Evolutionary conservation across 106 monocot species (phyloP).

Genomic region (Allium cepa): DNA sequence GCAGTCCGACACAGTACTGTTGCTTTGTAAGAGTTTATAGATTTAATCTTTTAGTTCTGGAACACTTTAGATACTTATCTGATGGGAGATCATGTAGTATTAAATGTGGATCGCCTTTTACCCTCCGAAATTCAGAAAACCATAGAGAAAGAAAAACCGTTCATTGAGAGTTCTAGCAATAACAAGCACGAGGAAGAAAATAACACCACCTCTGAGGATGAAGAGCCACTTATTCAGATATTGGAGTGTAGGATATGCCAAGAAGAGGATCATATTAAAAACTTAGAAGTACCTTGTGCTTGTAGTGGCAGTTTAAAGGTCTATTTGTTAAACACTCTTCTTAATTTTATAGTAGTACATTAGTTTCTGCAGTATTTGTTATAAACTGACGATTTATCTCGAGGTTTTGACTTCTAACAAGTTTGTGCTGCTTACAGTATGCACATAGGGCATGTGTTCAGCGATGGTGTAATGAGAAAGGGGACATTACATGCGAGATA

Average conservation of each 20-base stretch:
- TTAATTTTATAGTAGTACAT: background rate
- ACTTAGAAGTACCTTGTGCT: conserved; percentile 79
- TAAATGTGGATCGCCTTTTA: conserved; percentile 6
- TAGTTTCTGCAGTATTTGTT: too few relatives aligned
- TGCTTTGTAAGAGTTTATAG: background rate
- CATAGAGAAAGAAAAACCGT: too few relatives aligned
- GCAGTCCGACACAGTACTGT: too few relatives aligned
- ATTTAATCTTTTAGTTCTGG: too few relatives aligned
- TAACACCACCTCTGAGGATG: conserved; percentile 27
- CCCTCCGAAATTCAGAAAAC: background rate
- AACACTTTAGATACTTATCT: too few relatives aligned
- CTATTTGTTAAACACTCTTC: background rate
- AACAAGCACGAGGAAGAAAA: conserved; percentile 6
- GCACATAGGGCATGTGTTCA: conserved; percentile 88
- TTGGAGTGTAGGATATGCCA: conserved; percentile 94
- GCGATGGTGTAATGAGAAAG: conserved; percentile 88
- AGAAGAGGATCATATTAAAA: conserved; percentile 75
- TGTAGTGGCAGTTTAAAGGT: conserved; percentile 98
- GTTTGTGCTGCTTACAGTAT: conserved; percentile 32
- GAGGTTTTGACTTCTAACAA: too few relatives aligned
- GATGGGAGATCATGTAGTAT: conserved; percentile 9
- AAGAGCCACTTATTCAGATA: conserved; percentile 62
- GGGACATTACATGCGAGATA: conserved; percentile 88
- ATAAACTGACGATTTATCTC: too few relatives aligned
- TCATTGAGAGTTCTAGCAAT: background rate